Percentiles rank a stretch among this genome's conserved stretches.
Evolutionary conservation across 805 yeast genomes (phyloP).

Genomic region (Wickerhamomyces pijperi): DNA sequence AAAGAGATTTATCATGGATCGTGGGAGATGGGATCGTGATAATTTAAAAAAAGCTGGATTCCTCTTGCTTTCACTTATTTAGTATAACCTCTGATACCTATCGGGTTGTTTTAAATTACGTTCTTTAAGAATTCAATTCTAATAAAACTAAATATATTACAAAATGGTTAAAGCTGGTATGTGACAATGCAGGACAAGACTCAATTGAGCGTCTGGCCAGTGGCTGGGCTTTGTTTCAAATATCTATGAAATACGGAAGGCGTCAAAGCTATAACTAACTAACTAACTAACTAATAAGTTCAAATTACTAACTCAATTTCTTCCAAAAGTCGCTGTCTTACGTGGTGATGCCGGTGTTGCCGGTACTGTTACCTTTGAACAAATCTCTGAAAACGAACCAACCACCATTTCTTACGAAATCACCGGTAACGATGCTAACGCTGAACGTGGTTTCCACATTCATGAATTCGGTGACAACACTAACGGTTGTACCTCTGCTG

Average conservation of each 20-base stretch:
- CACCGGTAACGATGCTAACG: conserved; percentile 78
- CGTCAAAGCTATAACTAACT: neutral
- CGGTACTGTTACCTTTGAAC: conserved; percentile 85
- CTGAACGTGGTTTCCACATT: conserved; percentile 93
- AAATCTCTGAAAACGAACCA: conserved; percentile 65
- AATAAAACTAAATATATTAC: neutral
- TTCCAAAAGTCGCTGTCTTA: conserved; percentile 68
- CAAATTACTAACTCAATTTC: conserved; percentile 2
- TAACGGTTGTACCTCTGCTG: conserved; percentile 97
- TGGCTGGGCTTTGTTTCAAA: too few species aligned
- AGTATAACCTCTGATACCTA: neutral
- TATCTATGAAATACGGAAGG: too few species aligned
- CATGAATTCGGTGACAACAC: conserved; percentile 98
- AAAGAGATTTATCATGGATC: too few species aligned
- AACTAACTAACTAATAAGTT: neutral
- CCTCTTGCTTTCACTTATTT: neutral
- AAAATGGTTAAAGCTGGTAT: conserved; percentile 21
- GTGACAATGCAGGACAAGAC: conserved; percentile 3
- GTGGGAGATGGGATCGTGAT: too few species aligned
- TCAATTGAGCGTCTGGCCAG: too few species aligned
- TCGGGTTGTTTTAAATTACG: neutral
- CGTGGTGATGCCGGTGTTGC: conserved; percentile 90
- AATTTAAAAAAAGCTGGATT: neutral
- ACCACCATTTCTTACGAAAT: conserved; percentile 85
- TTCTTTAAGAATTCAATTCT: neutral